phyloP scores from a whole-genome alignment of 495 filamentous ascomycete species.

The Penicillium diatomitis region DNA sequence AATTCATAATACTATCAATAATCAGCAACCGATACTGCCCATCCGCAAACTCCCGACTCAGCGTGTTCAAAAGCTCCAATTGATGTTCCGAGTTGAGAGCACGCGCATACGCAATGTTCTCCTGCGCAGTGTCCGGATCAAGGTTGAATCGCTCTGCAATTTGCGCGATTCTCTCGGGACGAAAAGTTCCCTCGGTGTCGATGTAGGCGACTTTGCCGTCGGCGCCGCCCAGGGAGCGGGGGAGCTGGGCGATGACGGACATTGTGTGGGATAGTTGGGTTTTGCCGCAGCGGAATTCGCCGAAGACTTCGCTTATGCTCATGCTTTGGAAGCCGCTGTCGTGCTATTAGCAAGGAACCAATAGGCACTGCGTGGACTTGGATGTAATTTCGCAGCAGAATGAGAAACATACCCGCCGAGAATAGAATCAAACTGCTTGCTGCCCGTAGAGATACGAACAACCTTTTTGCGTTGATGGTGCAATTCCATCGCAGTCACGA shows the following conservation, averaged over 20 bases:
- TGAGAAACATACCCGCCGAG: conserved; percentile 47
- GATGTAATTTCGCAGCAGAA: background rate
- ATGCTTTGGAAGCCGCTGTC: conserved; percentile 67
- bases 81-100: conserved; percentile 72
- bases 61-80: conserved; percentile 57
- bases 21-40: conserved; percentile 65
- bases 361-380: background rate
- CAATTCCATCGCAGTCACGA: conserved; percentile 68
- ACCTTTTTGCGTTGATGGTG: conserved; percentile 59
- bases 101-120: conserved; percentile 68
- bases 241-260: conserved; percentile 54
- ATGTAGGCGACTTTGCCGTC: conserved; percentile 76
- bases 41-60: conserved; percentile 55
- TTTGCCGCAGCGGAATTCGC: conserved; percentile 74
- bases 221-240: conserved; percentile 58
- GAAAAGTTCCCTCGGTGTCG: conserved; percentile 73
- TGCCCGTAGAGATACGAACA: conserved; percentile 62
- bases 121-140: conserved; percentile 54
- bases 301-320: conserved; percentile 67
- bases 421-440: conserved; percentile 67
- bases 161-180: conserved; percentile 62
- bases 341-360: background rate
- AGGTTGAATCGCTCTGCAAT: conserved; percentile 69
- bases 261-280: conserved; percentile 63
- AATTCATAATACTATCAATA: conserved; percentile 73